phyloP scores from a whole-genome alignment of 805 yeast species.

The Blastobotrys chiropterorum region DNA sequence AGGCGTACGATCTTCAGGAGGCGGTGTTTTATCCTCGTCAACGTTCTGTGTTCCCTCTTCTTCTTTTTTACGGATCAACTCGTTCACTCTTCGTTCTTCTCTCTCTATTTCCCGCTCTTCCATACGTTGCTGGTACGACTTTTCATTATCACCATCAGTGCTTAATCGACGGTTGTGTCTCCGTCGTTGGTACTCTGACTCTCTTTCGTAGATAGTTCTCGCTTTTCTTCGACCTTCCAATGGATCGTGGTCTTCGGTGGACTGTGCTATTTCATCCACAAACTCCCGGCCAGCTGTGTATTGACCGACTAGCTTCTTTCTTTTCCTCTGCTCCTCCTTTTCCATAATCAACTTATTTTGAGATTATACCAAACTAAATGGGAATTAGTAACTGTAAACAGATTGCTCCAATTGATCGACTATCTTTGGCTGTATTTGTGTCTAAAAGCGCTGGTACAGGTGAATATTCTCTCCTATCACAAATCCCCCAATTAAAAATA shows the following conservation, averaged over 20 bases:
- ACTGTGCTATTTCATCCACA: slow-evolving; percentile 27
- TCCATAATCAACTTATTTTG: no score
- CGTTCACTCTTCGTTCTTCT: slow-evolving; percentile 30
- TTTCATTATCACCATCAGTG: slow-evolving; percentile 21
- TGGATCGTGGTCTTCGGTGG: slow-evolving; percentile 32
- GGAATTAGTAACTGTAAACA: no score
- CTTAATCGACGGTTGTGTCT: slow-evolving; percentile 31
- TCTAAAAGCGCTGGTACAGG: no score
- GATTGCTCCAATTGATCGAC: no score
- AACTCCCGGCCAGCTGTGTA: slow-evolving; percentile 38
- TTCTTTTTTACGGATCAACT: slow-evolving; percentile 25
- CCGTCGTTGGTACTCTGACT: slow-evolving; percentile 44
- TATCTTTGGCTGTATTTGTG: no score
- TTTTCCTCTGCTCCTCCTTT: background rate
- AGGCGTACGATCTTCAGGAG: slow-evolving; percentile 6
- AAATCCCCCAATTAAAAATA: no score
- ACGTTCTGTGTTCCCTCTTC: slow-evolving; percentile 23
- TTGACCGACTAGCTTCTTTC: slow-evolving; percentile 30
- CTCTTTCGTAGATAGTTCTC: slow-evolving; percentile 31
- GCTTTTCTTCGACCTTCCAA: slow-evolving; percentile 19
- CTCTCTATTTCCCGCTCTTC: slow-evolving; percentile 37
- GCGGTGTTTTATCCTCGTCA: slow-evolving; percentile 20
- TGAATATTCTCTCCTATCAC: no score
- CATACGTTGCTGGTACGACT: slow-evolving; percentile 40
- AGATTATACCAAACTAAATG: no score